Base-by-base conservation (phyloP, 139 green algal genomes). In the Tetradesmus lagerheimii region DNA sequence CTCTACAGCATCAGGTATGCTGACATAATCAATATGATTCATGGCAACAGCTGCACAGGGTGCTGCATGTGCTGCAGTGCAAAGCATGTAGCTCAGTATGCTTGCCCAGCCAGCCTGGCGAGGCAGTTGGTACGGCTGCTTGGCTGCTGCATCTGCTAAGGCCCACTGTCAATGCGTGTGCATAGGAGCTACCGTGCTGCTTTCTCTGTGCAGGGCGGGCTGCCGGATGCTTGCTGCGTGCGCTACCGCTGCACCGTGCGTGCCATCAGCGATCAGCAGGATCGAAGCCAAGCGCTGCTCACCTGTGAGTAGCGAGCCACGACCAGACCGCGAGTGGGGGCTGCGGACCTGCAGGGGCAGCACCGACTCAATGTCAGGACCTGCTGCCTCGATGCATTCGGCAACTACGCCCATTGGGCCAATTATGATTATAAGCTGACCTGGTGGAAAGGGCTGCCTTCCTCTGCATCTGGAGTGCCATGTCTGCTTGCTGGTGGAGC, bases 381-480 rank as follows among this genome's bases (percentile, higher is more conserved):
- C 57, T 71, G 57, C 57, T 66, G 53, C 45, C 4, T 23, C 53
- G 20, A 25, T 29, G 53, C 53, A 66, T 29, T 23, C 18, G 53
- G 4, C 12, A 66, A 23, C 12, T 66, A 6, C 53, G 53, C 53
- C 15, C 15, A 66, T 66, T 62, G 47, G 0, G 57, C 57, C 57
- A 71, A 71, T 71, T 71, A 4, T 6, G 4, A 23, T 23, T 15
- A 8, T 4, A 20, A 71, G 57, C 57, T 71, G 20, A 71, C 57
- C 57, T 71, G 57, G 57, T 71, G 23, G 57, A 71, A n/a, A 71
- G 20, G 20, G 57, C 57, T 71, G 57, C 57, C 57, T 71, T 71
- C 57, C 57, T 71, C 57, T 71, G 57, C 57, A 71, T 71, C 57
- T 71, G 57, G 57, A 71, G 57, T 71, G 57, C 57, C 57, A 71